phyloP scores from a whole-genome alignment of 2,329 filamentous ascomycete genomes.

The Phaeosphaeria sp. region DNA sequence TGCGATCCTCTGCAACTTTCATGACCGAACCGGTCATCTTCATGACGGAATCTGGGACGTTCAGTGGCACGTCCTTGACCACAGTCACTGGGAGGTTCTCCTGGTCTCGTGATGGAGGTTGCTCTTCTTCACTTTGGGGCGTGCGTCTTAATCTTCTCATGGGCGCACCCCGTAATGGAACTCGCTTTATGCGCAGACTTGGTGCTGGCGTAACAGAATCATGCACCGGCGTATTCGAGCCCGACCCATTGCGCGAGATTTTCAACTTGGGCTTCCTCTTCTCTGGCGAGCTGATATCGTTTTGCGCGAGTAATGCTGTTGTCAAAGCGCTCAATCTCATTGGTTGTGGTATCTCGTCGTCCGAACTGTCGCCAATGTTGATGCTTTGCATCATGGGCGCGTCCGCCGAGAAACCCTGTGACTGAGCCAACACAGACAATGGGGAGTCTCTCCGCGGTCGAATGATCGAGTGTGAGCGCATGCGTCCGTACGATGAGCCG shows the following conservation, averaged over 20 bases:
- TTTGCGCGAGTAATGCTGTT: constrained; percentile 74
- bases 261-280: constrained; percentile 47
- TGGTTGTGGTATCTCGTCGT: constrained; percentile 85
- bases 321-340: constrained; percentile 94
- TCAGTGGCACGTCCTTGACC: constrained; percentile 33
- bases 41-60: constrained; percentile 37
- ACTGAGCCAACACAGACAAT: constrained; percentile 52
- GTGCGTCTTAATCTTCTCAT: constrained; percentile 48
- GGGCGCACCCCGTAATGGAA: constrained; percentile 47
- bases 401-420: constrained; percentile 54
- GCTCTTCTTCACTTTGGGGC: constrained; percentile 48
- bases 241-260: constrained; percentile 45
- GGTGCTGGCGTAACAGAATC: constrained; percentile 50
- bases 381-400: constrained; percentile 57
- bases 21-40: constrained; percentile 44
- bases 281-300: constrained; percentile 51
- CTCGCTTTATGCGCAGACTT: constrained; percentile 48
- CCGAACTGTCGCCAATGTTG: constrained; percentile 80
- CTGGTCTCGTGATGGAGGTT: constrained; percentile 69
- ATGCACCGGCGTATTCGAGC: constrained; percentile 47
- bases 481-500: constrained; percentile 44
- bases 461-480: constrained; percentile 44
- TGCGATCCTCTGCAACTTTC: constrained; percentile 38
- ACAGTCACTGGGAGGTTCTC: constrained; percentile 72
- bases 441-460: constrained; percentile 54